These are phyloP conservation scores for Amanita inopinata DNA, from an alignment of 768 basidiomycete genomes.

Conservation along the genomic window DNA sequence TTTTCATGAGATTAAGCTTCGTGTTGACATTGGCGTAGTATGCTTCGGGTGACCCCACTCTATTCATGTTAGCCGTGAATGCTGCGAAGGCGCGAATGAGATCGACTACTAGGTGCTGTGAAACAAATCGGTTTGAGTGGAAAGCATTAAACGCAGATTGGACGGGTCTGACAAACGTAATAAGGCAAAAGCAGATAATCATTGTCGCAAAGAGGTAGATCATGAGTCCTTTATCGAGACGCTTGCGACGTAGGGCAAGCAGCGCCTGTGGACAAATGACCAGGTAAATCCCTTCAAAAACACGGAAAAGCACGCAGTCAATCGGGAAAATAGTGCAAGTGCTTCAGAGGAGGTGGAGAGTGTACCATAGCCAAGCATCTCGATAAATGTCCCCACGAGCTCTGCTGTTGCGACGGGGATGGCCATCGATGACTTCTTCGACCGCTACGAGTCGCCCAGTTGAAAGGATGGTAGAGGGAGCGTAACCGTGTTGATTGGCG, in stretches of 20 bases:
- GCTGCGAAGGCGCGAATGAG: background rate
- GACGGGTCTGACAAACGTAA: background rate
- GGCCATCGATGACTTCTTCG: background rate
- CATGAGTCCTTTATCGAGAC: background rate
- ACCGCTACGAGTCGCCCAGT: too few relatives aligned
- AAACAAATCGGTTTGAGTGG: background rate
- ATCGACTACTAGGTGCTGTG: conserved; percentile 5
- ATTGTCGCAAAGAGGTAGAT: conserved; percentile 1
- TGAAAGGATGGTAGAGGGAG: background rate
- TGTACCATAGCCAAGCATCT: conserved; percentile 6
- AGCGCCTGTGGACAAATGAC: background rate
- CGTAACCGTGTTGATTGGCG: background rate
- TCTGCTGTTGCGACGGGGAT: conserved; percentile 4
- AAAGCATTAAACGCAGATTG: background rate
- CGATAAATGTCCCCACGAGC: conserved; percentile 5
- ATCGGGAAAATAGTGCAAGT: too few relatives aligned
- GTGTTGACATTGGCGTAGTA: conserved; percentile 5
- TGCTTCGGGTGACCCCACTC: background rate
- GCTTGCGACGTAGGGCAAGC: background rate
- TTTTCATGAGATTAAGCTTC: conserved; percentile 2
- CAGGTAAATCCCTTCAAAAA: background rate
- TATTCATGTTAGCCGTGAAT: background rate
- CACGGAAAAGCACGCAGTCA: background rate
- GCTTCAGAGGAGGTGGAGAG: background rate
- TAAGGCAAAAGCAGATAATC: conserved; percentile 1